These are phyloP conservation scores for Eutrema japonicum DNA, from an alignment of 345 rosid species.

Conservation along the genomic window DNA sequence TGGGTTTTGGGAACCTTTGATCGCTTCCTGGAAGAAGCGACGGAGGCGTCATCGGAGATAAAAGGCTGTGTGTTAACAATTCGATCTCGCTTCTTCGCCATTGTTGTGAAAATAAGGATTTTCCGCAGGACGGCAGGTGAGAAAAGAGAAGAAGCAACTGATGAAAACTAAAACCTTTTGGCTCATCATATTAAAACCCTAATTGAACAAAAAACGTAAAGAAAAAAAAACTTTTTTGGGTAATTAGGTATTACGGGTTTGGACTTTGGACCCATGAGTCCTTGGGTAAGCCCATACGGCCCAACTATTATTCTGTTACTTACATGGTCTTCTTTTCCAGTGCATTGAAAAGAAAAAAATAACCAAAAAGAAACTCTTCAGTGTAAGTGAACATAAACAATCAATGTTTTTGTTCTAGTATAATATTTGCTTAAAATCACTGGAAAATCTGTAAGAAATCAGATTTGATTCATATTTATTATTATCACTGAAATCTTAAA, in stretches of 20 bases:
- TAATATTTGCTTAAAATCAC: no score
- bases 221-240: neutral
- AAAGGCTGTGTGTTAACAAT: conserved; percentile 72
- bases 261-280: neutral
- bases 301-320: neutral
- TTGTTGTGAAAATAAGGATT: conserved; percentile 17
- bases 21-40: conserved; percentile 61
- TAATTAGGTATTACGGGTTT: neutral
- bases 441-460: no score
- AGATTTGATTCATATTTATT: no score
- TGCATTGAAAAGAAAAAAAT: no score
- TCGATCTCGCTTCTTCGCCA: conserved; percentile 65
- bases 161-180: conserved; percentile 11
- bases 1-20: conserved; percentile 70
- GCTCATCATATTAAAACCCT: conserved; percentile 28
- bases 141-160: conserved; percentile 3
- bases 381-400: no score
- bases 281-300: neutral
- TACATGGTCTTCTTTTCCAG: no score
- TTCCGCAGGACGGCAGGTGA: conserved; percentile 19
- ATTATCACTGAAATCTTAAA: no score
- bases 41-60: conserved; percentile 51
- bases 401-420: no score
- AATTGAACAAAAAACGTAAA: neutral
- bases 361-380: no score